These are phyloP conservation scores for Pisolithus microcarpus DNA, from an alignment of 768 basidiomycete genomes.

Conservation along the genomic window DNA sequence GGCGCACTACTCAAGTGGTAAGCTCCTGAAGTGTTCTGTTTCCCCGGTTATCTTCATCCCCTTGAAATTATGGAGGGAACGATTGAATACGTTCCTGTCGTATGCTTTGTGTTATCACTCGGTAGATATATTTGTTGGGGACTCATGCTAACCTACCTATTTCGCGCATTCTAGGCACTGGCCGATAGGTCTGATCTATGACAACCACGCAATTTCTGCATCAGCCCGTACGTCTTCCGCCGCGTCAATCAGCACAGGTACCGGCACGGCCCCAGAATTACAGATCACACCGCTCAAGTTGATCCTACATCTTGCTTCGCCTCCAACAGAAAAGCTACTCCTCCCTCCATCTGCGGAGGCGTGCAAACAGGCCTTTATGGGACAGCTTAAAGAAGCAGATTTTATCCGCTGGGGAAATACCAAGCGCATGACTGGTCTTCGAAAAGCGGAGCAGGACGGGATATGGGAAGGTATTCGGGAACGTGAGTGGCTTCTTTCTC, in stretches of 20 bases:
- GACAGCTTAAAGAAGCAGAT: slow-evolving; percentile 93
- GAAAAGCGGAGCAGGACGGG: slow-evolving; percentile 90
- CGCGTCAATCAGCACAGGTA: slow-evolving; percentile 28
- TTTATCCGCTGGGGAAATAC: slow-evolving; percentile 97
- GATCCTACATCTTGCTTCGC: slow-evolving; percentile 79
- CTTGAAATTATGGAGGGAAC: neutral
- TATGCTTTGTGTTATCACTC: neutral
- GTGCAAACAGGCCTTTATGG: slow-evolving; percentile 93
- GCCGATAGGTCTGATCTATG: slow-evolving; percentile 93
- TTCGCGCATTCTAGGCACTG: slow-evolving; percentile 71
- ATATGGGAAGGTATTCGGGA: slow-evolving; percentile 96
- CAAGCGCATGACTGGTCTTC: slow-evolving; percentile 82
- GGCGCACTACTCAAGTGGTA: slow-evolving; percentile 84
- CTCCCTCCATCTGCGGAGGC: slow-evolving; percentile 74
- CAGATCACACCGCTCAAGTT: slow-evolving; percentile 59
- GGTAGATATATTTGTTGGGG: neutral
- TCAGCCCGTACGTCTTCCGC: slow-evolving; percentile 28
- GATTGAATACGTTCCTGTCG: neutral
- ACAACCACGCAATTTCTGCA: slow-evolving; percentile 64
- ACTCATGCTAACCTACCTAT: neutral
- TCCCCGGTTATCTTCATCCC: too few relatives aligned
- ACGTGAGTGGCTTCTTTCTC: slow-evolving; percentile 49
- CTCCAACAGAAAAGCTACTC: slow-evolving; percentile 81
- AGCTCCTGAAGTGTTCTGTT: slow-evolving; percentile 12
- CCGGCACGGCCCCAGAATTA: slow-evolving; percentile 34